phyloP scores from a whole-genome alignment of 192 early-diverging fungal species.

The Coemansia sp. region DNA sequence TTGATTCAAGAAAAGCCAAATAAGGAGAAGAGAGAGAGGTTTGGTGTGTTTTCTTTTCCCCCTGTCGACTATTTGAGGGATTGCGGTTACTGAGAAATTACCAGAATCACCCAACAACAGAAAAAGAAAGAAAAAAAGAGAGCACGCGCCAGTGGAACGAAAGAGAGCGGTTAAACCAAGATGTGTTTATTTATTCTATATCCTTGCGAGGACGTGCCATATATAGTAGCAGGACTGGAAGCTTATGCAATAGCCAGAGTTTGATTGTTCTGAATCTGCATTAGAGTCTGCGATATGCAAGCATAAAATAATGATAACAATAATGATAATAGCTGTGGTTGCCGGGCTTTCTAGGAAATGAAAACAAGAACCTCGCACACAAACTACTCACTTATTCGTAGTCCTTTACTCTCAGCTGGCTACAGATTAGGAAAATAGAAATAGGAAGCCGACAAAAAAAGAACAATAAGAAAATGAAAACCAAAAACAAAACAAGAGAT shows the following conservation, averaged over 20 bases:
- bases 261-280: not conserved
- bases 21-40: not conserved
- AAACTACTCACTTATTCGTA: not conserved
- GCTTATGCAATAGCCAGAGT: not conserved
- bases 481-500: not conserved
- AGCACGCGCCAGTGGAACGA: not conserved
- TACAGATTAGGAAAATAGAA: not conserved
- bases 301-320: not conserved
- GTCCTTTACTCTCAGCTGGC: slow-evolving; percentile 2
- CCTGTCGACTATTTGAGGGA: not conserved
- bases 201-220: not conserved
- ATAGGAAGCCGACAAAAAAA: slow-evolving; percentile 8
- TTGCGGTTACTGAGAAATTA: slow-evolving; percentile 2
- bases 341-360: not conserved
- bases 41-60: not conserved
- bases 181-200: not conserved
- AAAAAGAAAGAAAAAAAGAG: not conserved
- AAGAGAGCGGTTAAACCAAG: not conserved
- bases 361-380: slow-evolving; percentile 1
- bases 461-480: not conserved
- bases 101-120: not conserved
- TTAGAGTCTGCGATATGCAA: not conserved
- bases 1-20: not conserved
- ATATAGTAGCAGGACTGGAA: not conserved
- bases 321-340: no score